phyloP scores from a whole-genome alignment of 805 yeast genomes.

The Pichia membranifaciens region DNA sequence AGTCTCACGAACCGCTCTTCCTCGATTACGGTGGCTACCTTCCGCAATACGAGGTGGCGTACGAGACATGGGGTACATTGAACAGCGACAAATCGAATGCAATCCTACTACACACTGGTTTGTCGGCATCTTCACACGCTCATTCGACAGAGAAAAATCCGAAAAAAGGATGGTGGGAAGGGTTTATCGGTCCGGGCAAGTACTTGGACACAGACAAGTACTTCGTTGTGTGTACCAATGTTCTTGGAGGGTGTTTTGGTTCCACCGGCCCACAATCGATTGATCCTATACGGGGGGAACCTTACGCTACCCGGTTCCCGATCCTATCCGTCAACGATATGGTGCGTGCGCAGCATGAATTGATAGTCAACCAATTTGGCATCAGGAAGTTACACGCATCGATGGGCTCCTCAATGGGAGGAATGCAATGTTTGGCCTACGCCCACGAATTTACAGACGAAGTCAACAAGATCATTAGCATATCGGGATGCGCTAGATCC shows the following conservation, averaged over 20 bases:
- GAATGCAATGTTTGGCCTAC: conserved; percentile 92
- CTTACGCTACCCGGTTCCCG: conserved; percentile 86
- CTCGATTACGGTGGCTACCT: conserved; percentile 79
- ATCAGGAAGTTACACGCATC: conserved; percentile 65
- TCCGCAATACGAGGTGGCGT: conserved; percentile 76
- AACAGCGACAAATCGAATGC: conserved; percentile 63
- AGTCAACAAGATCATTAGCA: conserved; percentile 69
- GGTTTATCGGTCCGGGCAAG: conserved; percentile 79
- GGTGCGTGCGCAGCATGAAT: conserved; percentile 80
- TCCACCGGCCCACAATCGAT: conserved; percentile 86
- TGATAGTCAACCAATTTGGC: conserved; percentile 57
- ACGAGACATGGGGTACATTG: conserved; percentile 85
- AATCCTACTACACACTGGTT: conserved; percentile 79
- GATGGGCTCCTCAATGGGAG: conserved; percentile 95
- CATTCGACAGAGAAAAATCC: conserved; percentile 66
- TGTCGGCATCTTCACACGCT: conserved; percentile 92
- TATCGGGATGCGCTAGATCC: conserved; percentile 88
- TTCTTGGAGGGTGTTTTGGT: conserved; percentile 91
- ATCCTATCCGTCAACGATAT: conserved; percentile 80
- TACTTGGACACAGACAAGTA: conserved; percentile 76
- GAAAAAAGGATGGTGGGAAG: conserved; percentile 93
- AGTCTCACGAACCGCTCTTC: conserved; percentile 51
- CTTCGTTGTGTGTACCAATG: conserved; percentile 85
- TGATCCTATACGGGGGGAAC: conserved; percentile 60
- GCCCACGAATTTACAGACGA: conserved; percentile 76